Base-by-base conservation (phyloP, 768 basidiomycete species). In the Trametes cinnabarina region DNA sequence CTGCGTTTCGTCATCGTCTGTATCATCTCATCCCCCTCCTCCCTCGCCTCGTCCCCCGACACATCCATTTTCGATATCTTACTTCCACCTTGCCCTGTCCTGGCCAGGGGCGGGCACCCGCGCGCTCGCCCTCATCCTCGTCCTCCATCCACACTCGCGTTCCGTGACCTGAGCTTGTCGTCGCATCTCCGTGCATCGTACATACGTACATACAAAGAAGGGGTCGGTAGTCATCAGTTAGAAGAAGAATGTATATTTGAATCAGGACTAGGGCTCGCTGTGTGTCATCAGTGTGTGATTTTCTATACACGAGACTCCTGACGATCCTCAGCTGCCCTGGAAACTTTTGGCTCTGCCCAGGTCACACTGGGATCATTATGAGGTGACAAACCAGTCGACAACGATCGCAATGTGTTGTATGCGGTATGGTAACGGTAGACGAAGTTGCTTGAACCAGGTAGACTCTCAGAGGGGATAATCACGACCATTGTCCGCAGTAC, bases 241-340 rank as follows among this genome's bases (percentile, higher is more conserved):
- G 60, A 61, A 61, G 60, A 61, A 63, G 54, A 60, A 58, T 62
- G 53, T 59, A 60, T 48, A 58, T 63, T 58, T 54, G 49, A 53
- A 51, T 55, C 47, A 39, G 54, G 54, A 47, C 47, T 17, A 23
- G 40, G 15, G 37, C 37, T 15, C 37, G 37, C 14, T 15, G 37
- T 39, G 37, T 39, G 37, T 32, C n/a, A n/a, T n/a, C n/a, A 32
- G 7, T 12, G 30, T 32, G 30, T 32, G 11, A 32, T 32, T 7
- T 15, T 8, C 37, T n/a, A 15, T 15, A 8, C 14, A 39, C n/a
- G 8, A 14, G 14, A 7, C 34, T 7, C 34, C 34, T 7, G 14
- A 34, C 34, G 34, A 14, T 34, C 34, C 7, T 34, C n/a, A n/a
- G 34, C 14, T 14, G 14, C 34, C 7, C 34, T 14, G 34, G 34